A percentile compares a stretch with the other conserved stretches of the same genome.
Evolutionary conservation across 257 asterid genomes (phyloP).

Genomic region (Solanum bulbocastanum): DNA sequence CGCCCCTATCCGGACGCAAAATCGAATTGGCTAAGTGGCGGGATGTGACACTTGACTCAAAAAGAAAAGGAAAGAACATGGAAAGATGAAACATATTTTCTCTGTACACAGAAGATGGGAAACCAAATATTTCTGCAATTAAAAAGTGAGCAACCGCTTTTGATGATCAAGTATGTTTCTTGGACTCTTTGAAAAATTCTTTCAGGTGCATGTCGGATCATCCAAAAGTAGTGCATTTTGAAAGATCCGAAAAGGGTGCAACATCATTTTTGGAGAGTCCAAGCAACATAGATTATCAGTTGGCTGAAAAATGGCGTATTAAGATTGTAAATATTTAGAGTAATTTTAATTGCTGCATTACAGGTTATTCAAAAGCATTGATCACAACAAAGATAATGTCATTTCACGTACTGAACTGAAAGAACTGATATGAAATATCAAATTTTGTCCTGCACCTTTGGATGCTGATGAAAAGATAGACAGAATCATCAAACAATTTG

Average conservation of each 20-base stretch:
- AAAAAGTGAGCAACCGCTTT: slow-evolving; percentile 20
- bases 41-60: too few species aligned
- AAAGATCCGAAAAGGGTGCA: neutral
- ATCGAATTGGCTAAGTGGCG: too few species aligned
- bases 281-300: neutral
- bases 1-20: too few species aligned
- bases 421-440: slow-evolving; percentile 18
- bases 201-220: neutral
- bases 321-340: neutral
- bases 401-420: slow-evolving; percentile 32
- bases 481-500: slow-evolving; percentile 42
- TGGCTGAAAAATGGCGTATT: neutral
- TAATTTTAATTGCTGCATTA: neutral
- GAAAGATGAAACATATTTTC: slow-evolving; percentile 33
- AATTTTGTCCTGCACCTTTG: slow-evolving; percentile 22
- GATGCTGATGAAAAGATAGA: slow-evolving; percentile 27
- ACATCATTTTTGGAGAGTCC: neutral
- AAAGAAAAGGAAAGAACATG: slow-evolving; percentile 52
- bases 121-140: slow-evolving; percentile 36
- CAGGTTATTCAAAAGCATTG: slow-evolving; percentile 44
- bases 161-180: neutral
- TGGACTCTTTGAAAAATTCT: neutral
- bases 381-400: slow-evolving; percentile 30
- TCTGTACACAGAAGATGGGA: slow-evolving; percentile 33
- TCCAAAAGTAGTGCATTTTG: neutral